Base-by-base conservation (phyloP, 2,329 filamentous ascomycete genomes). In the Calycina marina region DNA sequence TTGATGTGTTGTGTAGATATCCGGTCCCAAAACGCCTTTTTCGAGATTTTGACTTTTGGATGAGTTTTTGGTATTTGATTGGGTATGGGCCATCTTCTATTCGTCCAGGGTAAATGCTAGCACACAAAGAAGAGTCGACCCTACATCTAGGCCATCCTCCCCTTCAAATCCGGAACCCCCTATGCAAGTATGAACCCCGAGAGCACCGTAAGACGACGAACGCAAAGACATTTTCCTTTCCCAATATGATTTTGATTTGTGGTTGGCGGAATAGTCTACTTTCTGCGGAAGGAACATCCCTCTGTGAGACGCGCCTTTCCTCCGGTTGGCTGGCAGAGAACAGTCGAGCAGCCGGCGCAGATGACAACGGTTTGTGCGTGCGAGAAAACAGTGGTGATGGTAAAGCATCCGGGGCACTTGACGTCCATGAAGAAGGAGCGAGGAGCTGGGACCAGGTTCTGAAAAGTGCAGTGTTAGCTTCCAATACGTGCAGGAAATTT, bases 371-470 rank as follows among this genome's bases (percentile, higher is more conserved):
- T 98, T 76, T 98, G 90, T 65, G 90, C 90, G 76, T 98, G 90
- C 47, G 88, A 96, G 83, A 96, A 98, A 67, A 98, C 90, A 64
- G 90, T 98, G 65, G 90, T 98, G 77, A 98, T 98, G 65, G 86
- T 94, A 80, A 96, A 98, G 83, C 90, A 98, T 58, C 90, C 90
- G 62, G 90, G 90, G 82, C 90, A 98, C 81, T 98, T 98, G 73
- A 98, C 90, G 63, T 98, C 90, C 90, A 98, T 98, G 83, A 98
- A 98, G 82, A 96, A 98, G 52, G 88, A 96, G 63, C 90, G 84
- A 57, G 90, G 90, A 50, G 75, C 79, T 56, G 90, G 90, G 61
- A 98, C 90, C 56, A 98, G 82, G 52, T 74, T 85, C 85, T 92
- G 51, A 42, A 34, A 27, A 17, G 25, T 16, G 14, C 35, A 34